These are phyloP conservation scores for Wallemia ichthyophaga DNA, from an alignment of 1,284 basidiomycete species.

Conservation along the genomic window DNA sequence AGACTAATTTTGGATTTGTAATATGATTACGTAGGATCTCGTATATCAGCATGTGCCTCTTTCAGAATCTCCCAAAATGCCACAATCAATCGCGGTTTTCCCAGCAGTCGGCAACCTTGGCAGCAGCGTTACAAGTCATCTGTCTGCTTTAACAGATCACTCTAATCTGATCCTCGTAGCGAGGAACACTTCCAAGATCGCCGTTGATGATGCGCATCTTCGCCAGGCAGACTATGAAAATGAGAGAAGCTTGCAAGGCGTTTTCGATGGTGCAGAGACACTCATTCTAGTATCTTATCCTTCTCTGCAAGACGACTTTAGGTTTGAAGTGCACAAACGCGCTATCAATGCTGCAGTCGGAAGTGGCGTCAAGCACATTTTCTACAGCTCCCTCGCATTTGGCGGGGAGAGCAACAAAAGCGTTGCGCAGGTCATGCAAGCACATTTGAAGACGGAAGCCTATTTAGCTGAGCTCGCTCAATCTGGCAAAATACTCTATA, in stretches of 20 bases:
- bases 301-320: conserved; percentile 14
- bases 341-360: conserved; percentile 19
- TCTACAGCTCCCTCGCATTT: conserved; percentile 19
- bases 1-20: no score
- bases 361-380: conserved; percentile 15
- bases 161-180: no score
- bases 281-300: conserved; percentile 19
- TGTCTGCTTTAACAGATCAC: no score
- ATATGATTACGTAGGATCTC: no score
- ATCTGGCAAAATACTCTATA: conserved; percentile 12
- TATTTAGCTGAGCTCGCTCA: conserved; percentile 9
- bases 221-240: conserved; percentile 15
- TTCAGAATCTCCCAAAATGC: no score
- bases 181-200: no score
- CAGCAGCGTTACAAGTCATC: no score
- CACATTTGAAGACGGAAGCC: conserved; percentile 16
- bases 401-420: conserved; percentile 7
- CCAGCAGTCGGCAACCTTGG: no score
- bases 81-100: no score
- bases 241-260: conserved; percentile 13
- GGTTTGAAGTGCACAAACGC: conserved; percentile 13
- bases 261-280: conserved; percentile 15
- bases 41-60: no score
- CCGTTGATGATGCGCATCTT: conserved; percentile 12
- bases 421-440: conserved; percentile 16